Conservation (phyloP, 371 early-diverging fungal genomes). For the Mucor plumbeus region DNA sequence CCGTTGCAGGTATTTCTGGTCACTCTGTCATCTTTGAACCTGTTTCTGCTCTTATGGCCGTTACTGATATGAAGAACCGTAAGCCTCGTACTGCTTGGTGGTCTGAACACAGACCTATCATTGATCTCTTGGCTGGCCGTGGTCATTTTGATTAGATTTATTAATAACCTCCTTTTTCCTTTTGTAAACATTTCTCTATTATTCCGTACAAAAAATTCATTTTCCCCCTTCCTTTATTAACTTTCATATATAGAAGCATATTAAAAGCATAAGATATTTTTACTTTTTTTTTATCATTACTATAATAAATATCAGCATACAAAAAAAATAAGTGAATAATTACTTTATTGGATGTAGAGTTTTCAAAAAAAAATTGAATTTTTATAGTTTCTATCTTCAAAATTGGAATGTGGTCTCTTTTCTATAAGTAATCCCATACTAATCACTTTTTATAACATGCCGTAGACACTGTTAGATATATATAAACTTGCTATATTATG, state of each 20-base stretch:
- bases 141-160: constrained; percentile 14
- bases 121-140: constrained; percentile 51
- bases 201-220: not conserved
- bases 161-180: not conserved
- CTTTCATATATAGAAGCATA: constrained; percentile 10
- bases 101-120: constrained; percentile 62
- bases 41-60: constrained; percentile 64
- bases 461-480: too few species aligned
- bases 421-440: too few species aligned
- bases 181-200: not conserved
- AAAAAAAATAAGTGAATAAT: not conserved
- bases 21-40: constrained; percentile 77
- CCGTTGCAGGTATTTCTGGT: constrained; percentile 87
- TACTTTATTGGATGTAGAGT: too few species aligned
- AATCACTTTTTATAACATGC: too few species aligned
- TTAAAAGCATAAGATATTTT: constrained; percentile 2
- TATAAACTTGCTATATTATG: too few species aligned
- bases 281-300: not conserved
- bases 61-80: constrained; percentile 83
- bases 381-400: too few species aligned
- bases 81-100: constrained; percentile 82
- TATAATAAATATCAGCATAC: constrained; percentile 1
- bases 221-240: not conserved
- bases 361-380: too few species aligned
- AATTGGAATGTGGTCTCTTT: too few species aligned